Base-by-base conservation (phyloP, 495 filamentous ascomycete species). In the Podospora bellae-mahoneyi region DNA sequence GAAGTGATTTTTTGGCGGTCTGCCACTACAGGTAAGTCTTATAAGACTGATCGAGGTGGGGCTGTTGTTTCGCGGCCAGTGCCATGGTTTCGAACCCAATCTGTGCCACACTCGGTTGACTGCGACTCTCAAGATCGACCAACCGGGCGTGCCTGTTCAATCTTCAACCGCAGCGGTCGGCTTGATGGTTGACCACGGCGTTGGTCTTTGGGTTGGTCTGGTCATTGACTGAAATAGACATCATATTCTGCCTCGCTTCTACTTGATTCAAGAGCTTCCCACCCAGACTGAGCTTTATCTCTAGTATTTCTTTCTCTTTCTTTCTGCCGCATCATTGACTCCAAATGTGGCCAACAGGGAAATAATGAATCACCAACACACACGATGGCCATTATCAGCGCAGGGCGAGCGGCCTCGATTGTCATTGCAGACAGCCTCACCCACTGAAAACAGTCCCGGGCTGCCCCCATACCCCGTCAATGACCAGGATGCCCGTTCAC, bases 391-490 rank as follows among this genome's bases (percentile, higher is more conserved):
- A 39, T 13, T 20, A 20, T 63, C 61, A 44, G 61, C 61, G 48
- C 27, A n/a, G 19, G 61, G 30, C 10, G 30, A 48, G 30, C 32
- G 61, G 9, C 61, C 30, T 20, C 61, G 5, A n/a, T 26, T 44
- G 9, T 63, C 61, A 5, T 6, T 63, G 5, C 30, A 34, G 61
- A 34, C 61, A 28, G 16, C 61, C n/a, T 20, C 30, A 39, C 61
- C 18, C 16, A 20, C 16, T 16, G 30, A 26, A 2, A 30, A 30
- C 5, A 16, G 10, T 30, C 5, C 16, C 26, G 13, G 10, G 32
- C 32, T 63, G 32, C 61, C 61, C 4, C 61, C 61, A 20, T 63
- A 63, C 20, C 59, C 59, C 5, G 59, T 28, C 23, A 7, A 63
- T 23, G n/a, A 63, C 4, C 16, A 48, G 1, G 32, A 44, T 63